Evolutionary conservation across 83 land plant species (phyloP).

Genomic region (Larix sibirica): DNA sequence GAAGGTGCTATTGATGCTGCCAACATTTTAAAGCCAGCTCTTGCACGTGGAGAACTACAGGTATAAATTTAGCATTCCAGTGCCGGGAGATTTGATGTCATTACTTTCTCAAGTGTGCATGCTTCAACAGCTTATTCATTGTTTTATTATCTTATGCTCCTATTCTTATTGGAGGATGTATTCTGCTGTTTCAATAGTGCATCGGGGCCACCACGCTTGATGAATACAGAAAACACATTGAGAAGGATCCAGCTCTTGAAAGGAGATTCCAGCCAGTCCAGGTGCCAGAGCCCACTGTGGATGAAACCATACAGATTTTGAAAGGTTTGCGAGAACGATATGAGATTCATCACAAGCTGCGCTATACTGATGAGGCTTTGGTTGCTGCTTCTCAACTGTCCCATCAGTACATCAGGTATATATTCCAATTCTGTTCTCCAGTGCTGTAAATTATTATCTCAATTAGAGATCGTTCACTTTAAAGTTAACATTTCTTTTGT

Average conservation of each 20-base stretch:
- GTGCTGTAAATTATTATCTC: constrained; percentile 17
- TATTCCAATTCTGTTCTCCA: constrained; percentile 33
- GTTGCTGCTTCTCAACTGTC: constrained; percentile 28
- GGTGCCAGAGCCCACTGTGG: constrained; percentile 34
- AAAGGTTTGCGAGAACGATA: constrained; percentile 23
- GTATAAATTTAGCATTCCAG: background rate
- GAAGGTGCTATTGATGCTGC: constrained; percentile 29
- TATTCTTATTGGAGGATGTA: no score
- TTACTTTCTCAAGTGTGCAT: background rate
- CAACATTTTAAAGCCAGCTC: constrained; percentile 26
- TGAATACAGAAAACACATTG: constrained; percentile 37
- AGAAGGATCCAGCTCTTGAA: constrained; percentile 38
- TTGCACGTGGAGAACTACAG: constrained; percentile 35
- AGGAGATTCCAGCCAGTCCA: constrained; percentile 32
- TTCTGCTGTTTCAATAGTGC: constrained; percentile 8
- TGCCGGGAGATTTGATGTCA: background rate
- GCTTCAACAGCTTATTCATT: background rate
- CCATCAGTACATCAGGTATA: constrained; percentile 21
- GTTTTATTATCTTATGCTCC: background rate
- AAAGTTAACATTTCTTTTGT: background rate
- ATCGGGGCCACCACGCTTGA: constrained; percentile 40
- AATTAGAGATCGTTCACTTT: no score
- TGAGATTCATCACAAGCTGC: constrained; percentile 27
- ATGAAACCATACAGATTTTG: constrained; percentile 28
- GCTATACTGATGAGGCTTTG: constrained; percentile 18